Evolutionary conservation across 169 alveolate species (phyloP).

Genomic region (Eimeria necatrix): DNA sequence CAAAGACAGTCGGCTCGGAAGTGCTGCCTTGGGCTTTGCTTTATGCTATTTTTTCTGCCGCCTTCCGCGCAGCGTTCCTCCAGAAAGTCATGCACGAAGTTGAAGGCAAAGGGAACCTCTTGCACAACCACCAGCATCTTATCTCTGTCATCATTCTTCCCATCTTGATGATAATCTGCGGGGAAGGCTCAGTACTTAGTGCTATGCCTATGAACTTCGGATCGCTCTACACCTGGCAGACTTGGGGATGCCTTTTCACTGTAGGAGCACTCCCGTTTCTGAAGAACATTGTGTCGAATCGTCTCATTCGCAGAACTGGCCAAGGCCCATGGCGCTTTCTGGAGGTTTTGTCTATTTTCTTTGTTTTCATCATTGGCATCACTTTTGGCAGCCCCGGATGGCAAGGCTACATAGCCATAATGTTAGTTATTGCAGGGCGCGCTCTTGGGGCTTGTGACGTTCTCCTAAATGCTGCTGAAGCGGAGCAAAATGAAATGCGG

Average conservation of each 20-base stretch:
- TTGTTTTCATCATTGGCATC: conserved; percentile 93
- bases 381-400: conserved; percentile 88
- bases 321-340: conserved; percentile 97
- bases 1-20: conserved; percentile 93
- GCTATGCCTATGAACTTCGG: conserved; percentile 90
- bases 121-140: conserved; percentile 95
- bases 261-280: conserved; percentile 95
- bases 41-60: conserved; percentile 94
- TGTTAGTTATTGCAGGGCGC: conserved; percentile 90
- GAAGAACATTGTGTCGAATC: conserved; percentile 94
- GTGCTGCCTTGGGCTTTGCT: conserved; percentile 92
- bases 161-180: conserved; percentile 88
- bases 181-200: conserved; percentile 88
- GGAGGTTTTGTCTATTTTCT: conserved; percentile 93
- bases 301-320: conserved; percentile 95
- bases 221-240: conserved; percentile 91
- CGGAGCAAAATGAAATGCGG: conserved; percentile 76
- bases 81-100: conserved; percentile 95
- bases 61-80: conserved; percentile 95
- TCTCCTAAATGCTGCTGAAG: conserved; percentile 87
- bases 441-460: conserved; percentile 90
- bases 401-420: conserved; percentile 85
- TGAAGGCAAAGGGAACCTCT: conserved; percentile 94
- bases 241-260: conserved; percentile 95
- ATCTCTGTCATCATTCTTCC: conserved; percentile 94